Base-by-base conservation (phyloP, 352 stramenopile species). In the Phytophthora lateralis region DNA sequence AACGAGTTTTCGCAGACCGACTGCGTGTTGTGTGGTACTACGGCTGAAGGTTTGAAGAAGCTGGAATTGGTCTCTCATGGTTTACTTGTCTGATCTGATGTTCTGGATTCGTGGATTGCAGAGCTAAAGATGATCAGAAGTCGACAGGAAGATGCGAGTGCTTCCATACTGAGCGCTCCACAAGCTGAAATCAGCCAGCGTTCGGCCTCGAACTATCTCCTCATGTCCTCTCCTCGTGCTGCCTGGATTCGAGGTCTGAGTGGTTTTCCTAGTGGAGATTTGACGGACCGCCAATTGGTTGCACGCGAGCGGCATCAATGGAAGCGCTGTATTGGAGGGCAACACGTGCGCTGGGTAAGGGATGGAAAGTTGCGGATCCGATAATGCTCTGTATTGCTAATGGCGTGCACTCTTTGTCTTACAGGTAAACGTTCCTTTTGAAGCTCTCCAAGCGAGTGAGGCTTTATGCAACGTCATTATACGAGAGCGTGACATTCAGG, bases 281-380 rank as follows among this genome's bases (percentile, higher is more conserved):
- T 84, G 24, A 87, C 62, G 42, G 77, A 89, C 21, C 74, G 75
- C 0, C 82, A 93, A 41, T 67, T 75, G 8, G 63, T 84, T 48
- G 80, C 81, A 15, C 67, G 76, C 5, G 76, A 86, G 11, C 73
- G 85, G 6, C 79, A 89, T 32, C 71, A 85, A 41, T 92, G 82
- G 82, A 94, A 92, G 44, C 77, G 85, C 14, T 89, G 71, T 46
- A 59, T 92, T 50, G 55, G 52, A 37, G 57, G 46, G 9, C 42
- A 66, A 9, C 47, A 49, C 7, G 62, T 89, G 29, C 66, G 51
- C 60, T 89, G 80, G 80, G 69, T 87, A 65, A 42, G 72, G n/a
- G 7, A 6, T 21, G 9, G 38, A n/a, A 29, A 17, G 9, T 39
- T 11, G 24, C 42, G 38, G 29, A 18, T 52, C 6, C 46, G 18